Conservation (phyloP, 345 rosid genomes). For the Jatropha curcas region DNA sequence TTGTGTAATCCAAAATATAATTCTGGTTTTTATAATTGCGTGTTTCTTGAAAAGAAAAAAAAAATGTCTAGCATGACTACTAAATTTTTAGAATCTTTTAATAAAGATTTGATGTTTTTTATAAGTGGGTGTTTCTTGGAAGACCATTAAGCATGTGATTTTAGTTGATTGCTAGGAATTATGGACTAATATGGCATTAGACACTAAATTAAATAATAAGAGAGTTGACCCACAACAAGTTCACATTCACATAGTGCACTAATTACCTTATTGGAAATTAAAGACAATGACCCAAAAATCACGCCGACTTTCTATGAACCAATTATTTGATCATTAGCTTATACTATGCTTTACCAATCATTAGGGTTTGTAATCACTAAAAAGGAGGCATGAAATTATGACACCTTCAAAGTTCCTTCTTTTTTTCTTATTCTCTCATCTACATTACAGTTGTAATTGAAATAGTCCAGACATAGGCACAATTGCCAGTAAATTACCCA, state of each 20-base stretch:
- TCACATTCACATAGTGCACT: constrained; percentile 13
- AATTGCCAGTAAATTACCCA: too few species aligned
- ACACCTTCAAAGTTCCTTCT: neutral
- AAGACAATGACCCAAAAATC: constrained; percentile 35
- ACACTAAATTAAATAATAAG: constrained; percentile 12
- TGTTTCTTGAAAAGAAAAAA: too few species aligned
- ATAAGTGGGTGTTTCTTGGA: too few species aligned
- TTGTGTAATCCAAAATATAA: too few species aligned
- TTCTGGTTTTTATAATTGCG: too few species aligned
- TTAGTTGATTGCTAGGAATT: neutral
- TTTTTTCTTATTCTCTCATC: neutral
- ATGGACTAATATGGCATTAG: neutral
- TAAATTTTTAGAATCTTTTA: too few species aligned
- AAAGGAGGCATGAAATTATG: neutral
- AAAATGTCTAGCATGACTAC: too few species aligned
- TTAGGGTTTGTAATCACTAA: constrained; percentile 11
- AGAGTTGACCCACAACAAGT: constrained; percentile 32
- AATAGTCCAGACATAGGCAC: too few species aligned
- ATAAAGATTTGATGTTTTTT: too few species aligned
- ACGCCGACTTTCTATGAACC: constrained; percentile 32
- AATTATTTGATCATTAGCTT: constrained; percentile 12
- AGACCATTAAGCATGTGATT: too few species aligned
- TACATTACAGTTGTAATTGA: neutral
- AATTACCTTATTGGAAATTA: constrained; percentile 12
- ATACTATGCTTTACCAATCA: constrained; percentile 21